Percentiles rank a stretch among this genome's conserved stretches.
Conservation (phyloP, 768 basidiomycete species). For the Tylopilus cervinicoccineus region DNA sequence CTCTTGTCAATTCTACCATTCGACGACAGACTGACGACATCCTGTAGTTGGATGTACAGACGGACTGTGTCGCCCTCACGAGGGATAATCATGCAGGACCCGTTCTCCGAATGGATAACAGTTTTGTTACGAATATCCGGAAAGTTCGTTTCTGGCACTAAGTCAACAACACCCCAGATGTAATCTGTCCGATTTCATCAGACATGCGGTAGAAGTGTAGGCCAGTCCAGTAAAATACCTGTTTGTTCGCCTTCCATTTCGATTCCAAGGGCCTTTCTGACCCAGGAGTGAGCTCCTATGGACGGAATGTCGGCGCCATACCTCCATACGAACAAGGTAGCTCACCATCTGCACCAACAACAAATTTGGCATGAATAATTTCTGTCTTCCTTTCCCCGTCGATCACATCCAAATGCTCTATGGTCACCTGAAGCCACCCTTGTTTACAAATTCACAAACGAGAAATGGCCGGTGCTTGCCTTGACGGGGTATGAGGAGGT, state of each 20-base stretch:
- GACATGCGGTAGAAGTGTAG: neutral
- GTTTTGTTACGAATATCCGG: slow-evolving; percentile 68
- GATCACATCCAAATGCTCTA: slow-evolving; percentile 21
- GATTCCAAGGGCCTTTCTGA: slow-evolving; percentile 41
- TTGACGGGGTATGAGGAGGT: slow-evolving; percentile 31
- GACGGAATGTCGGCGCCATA: neutral
- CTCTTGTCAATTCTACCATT: slow-evolving; percentile 53
- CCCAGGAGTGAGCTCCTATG: slow-evolving; percentile 45
- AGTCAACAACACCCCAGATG: slow-evolving; percentile 82
- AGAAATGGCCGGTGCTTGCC: slow-evolving; percentile 3
- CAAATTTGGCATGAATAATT: slow-evolving; percentile 31
- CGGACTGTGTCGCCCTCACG: slow-evolving; percentile 66
- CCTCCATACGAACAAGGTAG: neutral
- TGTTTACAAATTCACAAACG: neutral
- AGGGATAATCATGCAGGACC: slow-evolving; percentile 72
- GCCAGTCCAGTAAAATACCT: slow-evolving; percentile 21
- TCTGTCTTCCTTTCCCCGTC: slow-evolving; percentile 32
- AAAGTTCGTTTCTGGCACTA: slow-evolving; percentile 67
- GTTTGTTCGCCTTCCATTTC: slow-evolving; percentile 47
- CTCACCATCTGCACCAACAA: slow-evolving; percentile 35
- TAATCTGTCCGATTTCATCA: slow-evolving; percentile 43
- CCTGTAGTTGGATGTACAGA: slow-evolving; percentile 65
- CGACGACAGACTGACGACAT: slow-evolving; percentile 36
- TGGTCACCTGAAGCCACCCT: slow-evolving; percentile 15
- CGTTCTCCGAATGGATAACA: slow-evolving; percentile 64